A percentile compares a stretch with the other conserved stretches of the same genome.
These are phyloP conservation scores for Colletotrichum chlorophyti DNA, from an alignment of 2,329 filamentous ascomycete genomes.

Conservation along the genomic window DNA sequence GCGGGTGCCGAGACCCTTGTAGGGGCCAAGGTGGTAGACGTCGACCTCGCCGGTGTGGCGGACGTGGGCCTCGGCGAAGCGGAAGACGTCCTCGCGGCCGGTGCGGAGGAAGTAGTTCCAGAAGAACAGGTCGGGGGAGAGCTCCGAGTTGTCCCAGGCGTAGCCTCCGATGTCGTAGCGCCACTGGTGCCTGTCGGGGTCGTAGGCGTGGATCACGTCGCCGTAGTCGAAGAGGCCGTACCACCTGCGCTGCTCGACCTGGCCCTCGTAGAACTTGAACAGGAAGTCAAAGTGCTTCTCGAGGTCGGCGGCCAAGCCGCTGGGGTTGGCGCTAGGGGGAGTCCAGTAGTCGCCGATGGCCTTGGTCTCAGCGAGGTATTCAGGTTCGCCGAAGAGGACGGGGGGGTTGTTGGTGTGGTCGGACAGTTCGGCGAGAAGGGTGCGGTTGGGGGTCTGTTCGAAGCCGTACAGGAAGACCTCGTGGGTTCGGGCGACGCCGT, in stretches of 20 bases:
- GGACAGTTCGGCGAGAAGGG: conserved; percentile 51
- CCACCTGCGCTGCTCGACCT: conserved; percentile 65
- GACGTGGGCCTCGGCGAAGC: conserved; percentile 64
- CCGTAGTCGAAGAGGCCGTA: conserved; percentile 70
- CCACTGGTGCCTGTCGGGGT: conserved; percentile 64
- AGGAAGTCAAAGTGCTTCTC: conserved; percentile 63
- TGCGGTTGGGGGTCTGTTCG: conserved; percentile 55
- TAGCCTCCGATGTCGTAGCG: conserved; percentile 69
- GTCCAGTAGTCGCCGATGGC: conserved; percentile 64
- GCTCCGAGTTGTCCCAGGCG: conserved; percentile 70
- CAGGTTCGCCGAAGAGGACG: conserved; percentile 53
- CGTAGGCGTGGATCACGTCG: conserved; percentile 69
- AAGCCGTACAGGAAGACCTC: conserved; percentile 62
- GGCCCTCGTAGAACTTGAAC: conserved; percentile 59
- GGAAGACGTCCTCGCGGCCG: conserved; percentile 62
- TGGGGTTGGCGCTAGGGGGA: conserved; percentile 33
- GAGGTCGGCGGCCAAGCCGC: conserved; percentile 45
- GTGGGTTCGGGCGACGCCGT: conserved; percentile 64
- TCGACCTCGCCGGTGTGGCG: conserved; percentile 68
- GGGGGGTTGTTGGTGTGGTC: conserved; percentile 58
- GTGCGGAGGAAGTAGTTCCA: conserved; percentile 69
- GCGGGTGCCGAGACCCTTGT: conserved; percentile 65
- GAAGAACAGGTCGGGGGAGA: conserved; percentile 68
- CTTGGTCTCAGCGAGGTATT: conserved; percentile 57
- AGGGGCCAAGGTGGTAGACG: conserved; percentile 64